Evolutionary conservation across 148 eudicot species (phyloP), one percentile per base, ranked within the genome.

Genomic region (Vaccinium corymbosum): DNA sequence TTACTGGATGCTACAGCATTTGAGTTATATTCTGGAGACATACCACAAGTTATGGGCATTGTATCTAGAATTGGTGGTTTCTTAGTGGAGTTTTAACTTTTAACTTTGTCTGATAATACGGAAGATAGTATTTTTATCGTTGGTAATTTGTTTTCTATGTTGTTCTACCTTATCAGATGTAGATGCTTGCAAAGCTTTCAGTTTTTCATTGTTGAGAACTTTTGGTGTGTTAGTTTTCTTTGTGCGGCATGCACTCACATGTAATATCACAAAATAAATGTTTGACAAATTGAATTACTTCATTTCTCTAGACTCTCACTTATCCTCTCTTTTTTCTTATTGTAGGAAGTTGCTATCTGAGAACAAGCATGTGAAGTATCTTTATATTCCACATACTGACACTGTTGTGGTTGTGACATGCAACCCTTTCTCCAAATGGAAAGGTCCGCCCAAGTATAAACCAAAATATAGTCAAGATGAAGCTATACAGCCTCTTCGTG

Each of bases 301-400:
- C 52, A 32, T 42, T 56, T 52, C 32, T 68, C 76, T 53, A 17
- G 66, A 20, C 42, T 76, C 19, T 76, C 80, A 59, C 82, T 53
- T 6, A 7, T 42, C 70, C 55, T 46, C 22, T 79, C 57, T 71
- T 78, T 80, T 80, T 62, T 74, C 71, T 49, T 86, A 66, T 74
- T 89, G 82, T 93, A 97, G 99, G 91, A 94, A 94, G 81, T 86
- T 93, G 81, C 91, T 97, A 57, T 93, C 97, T 49, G 97, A 92
- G 85, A 97, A 97, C 88, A 94, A 94, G 91, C 99, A 97, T 85
- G 90, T 97, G 80, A 97, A 94, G 91, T 97, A 97, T 88, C 89
- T 97, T 86, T 89, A 97, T 79, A 92, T 97, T 82, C 98, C 99
- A 83, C 93, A 92, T 84, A 93, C 99, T 12, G 95, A 94, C 84